A percentile compares a stretch with the other conserved stretches of the same genome.
phyloP scores from a whole-genome alignment of 2,329 filamentous ascomycete species.

The Beauveria australis region DNA sequence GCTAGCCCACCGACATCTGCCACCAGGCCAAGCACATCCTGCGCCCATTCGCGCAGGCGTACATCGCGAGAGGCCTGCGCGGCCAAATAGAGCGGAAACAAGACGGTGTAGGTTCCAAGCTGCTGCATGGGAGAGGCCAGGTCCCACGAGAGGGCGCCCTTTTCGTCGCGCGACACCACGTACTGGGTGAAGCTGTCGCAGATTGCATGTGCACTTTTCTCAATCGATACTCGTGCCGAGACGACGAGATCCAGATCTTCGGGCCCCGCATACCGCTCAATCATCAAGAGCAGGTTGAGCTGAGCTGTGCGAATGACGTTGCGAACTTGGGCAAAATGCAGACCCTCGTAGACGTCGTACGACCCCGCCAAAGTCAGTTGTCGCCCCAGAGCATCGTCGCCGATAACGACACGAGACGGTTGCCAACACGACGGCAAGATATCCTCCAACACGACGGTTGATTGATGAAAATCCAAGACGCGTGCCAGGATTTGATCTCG shows the following conservation, averaged over 20 bases:
- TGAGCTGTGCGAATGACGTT: constrained; percentile 17
- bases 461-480: not conserved
- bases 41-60: constrained; percentile 12
- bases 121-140: constrained; percentile 15
- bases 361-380: constrained; percentile 11
- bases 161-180: constrained; percentile 9
- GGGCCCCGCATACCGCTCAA: not conserved
- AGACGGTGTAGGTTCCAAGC: constrained; percentile 15
- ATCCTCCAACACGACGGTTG: constrained; percentile 7
- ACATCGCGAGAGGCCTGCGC: constrained; percentile 12
- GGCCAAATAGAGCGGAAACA: constrained; percentile 16
- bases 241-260: not conserved
- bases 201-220: constrained; percentile 4
- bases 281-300: constrained; percentile 14
- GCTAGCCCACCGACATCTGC: constrained; percentile 14
- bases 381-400: not conserved
- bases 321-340: constrained; percentile 17
- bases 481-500: not conserved
- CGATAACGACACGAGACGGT: not conserved
- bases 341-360: constrained; percentile 17
- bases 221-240: constrained; percentile 1
- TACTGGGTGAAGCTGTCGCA: constrained; percentile 17
- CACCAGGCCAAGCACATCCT: constrained; percentile 12
- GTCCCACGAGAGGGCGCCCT: not conserved
- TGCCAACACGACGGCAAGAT: constrained; percentile 12